These are phyloP conservation scores for Heliosperma pusillum DNA, from an alignment of 148 eudicot species.

Conservation along the genomic window DNA sequence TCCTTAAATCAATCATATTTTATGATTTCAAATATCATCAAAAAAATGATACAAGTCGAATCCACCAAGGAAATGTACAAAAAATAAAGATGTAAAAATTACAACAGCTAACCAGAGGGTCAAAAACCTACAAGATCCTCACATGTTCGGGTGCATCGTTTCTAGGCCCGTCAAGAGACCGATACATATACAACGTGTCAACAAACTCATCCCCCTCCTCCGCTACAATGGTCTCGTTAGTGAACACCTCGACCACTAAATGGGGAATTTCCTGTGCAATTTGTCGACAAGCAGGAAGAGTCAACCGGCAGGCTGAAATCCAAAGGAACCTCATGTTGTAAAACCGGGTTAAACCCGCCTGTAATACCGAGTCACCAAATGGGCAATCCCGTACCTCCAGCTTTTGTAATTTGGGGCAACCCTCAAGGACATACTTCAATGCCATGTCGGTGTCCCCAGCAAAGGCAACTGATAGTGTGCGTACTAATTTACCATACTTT, in stretches of 20 bases:
- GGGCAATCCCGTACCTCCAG: conserved; percentile 91
- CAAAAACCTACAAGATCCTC: conserved; percentile 37
- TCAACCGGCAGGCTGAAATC: conserved; percentile 68
- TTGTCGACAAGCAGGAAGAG: conserved; percentile 52
- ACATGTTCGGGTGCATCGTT: conserved; percentile 56
- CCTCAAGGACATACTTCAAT: conserved; percentile 63
- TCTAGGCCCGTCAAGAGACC: conserved; percentile 74
- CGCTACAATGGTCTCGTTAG: conserved; percentile 24
- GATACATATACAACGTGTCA: conserved; percentile 63
- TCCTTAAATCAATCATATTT: background rate
- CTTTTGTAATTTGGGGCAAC: conserved; percentile 70
- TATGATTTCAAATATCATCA: conserved; percentile 14
- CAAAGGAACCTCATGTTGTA: conserved; percentile 86
- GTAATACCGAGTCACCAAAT: conserved; percentile 63
- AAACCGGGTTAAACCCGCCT: conserved; percentile 55
- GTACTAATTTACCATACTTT: conserved; percentile 58
- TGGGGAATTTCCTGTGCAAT: conserved; percentile 53
- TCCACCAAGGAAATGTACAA: background rate
- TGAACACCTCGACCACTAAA: conserved; percentile 61
- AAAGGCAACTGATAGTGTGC: conserved; percentile 83
- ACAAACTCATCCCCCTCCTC: conserved; percentile 40
- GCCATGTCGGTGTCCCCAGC: conserved; percentile 76
- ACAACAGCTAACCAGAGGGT: no score
- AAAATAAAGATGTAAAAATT: no score
- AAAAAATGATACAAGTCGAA: conserved; percentile 20